A percentile compares a stretch with the other conserved stretches of the same genome.
Conservation (phyloP, 2,329 filamentous ascomycete species). For the Fusarium oligoseptatum region DNA sequence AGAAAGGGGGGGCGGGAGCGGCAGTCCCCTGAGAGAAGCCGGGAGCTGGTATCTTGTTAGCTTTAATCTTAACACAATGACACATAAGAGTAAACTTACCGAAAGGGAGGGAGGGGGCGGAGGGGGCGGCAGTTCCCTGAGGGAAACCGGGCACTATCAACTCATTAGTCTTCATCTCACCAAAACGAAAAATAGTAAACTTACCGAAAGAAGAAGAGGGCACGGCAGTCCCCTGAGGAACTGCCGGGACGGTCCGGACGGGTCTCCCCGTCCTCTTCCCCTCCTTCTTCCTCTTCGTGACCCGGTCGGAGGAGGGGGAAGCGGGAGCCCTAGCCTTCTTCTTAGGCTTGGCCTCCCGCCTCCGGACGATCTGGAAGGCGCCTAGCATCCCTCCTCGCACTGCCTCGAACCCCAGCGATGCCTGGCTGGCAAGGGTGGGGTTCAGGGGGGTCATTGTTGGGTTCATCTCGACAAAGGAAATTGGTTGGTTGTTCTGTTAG, state of each 20-base stretch:
- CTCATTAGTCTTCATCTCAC: not conserved
- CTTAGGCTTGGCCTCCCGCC: not conserved
- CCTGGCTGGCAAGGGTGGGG: not conserved
- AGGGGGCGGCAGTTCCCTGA: not conserved
- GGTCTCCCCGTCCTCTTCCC: not conserved
- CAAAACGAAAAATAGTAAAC: not conserved
- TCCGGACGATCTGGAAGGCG: not conserved
- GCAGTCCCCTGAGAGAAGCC: not conserved
- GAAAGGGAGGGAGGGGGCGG: not conserved
- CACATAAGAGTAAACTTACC: not conserved
- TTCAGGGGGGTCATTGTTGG: too few species aligned
- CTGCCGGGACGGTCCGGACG: not conserved
- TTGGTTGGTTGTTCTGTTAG: not conserved
- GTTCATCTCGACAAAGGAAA: not conserved
- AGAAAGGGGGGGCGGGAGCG: too few species aligned
- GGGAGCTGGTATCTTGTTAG: not conserved
- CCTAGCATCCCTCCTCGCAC: not conserved
- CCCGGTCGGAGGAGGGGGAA: not conserved
- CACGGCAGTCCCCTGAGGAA: not conserved
- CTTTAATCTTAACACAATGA: not conserved
- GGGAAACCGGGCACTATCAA: not conserved
- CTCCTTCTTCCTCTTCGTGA: not conserved
- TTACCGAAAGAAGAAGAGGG: not conserved
- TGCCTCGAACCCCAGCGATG: not conserved
- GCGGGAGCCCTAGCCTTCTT: not conserved